Evolutionary conservation across 2,329 filamentous ascomycete species (phyloP), one percentile per base, ranked within the genome.

Genomic region (Cytospora paraplurivora): DNA sequence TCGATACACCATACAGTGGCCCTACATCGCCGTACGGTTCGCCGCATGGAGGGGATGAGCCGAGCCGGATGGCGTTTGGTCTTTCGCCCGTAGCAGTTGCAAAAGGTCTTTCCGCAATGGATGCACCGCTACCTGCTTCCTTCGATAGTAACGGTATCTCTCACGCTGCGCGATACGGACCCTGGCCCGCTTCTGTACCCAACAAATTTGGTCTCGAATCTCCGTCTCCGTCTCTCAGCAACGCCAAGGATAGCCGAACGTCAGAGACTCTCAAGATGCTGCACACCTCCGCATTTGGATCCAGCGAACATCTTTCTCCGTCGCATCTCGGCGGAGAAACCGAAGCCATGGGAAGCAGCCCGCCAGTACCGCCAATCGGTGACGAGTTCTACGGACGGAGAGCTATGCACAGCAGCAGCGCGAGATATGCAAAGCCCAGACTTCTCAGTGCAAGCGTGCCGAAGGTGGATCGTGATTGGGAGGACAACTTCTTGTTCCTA

Each of bases 71-170:
- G 37, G 87, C 90, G n/a, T 82, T 93, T 47, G 90, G 90, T 32
- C 84, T 95, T 59, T 96, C 93, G 15, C 92, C 93, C 0, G 84
- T 84, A 56, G 79, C 82, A 50, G 85, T 86, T 69, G 86, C 86
- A 59, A 88, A 86, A 69, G 85, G 84, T 3, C 75, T 97, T n/a
- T 95, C 91, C n/a, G 91, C 96, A 15, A 84, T 97, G 67, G 94
- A 98, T 77, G 95, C 93, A 2, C 93, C 92, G 17, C 84, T 98
- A 10, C 95, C 95, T 1, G 92, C 93, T 10, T 98, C 94, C 0
- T 97, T 98, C 74, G 95, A 98, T 76, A 96, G 93, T 70, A 95
- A 97, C 72, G 94, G 93, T 56, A 91, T 97, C 59, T 97, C 93
- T 12, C 91, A 94, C 74, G 93, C 92, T 67, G 93, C 94, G 19